Base-by-base conservation (phyloP, 1,139 yeast species). In the Yamadazyma kanchanaburiensis region DNA sequence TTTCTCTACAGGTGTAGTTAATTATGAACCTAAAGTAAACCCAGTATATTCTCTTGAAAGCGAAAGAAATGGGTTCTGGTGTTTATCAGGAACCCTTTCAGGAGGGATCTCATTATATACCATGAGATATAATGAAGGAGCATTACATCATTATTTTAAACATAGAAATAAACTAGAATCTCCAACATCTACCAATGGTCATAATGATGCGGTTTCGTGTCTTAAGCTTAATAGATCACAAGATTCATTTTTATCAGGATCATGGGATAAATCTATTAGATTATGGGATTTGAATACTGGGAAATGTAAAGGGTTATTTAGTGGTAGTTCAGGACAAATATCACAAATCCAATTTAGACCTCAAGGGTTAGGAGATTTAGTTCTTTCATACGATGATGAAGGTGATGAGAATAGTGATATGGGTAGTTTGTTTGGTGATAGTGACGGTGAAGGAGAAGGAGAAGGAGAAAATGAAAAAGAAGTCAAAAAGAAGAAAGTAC, bases 71-170 rank as follows among this genome's bases (percentile, higher is more conserved):
- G 88, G 94, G 2, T 64, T 79, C 30, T 91, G 96, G 94, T 64
- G 94, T 31, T 58, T 89, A 21, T 74, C 94, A 12, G 98, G 99
- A 0, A 66, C 88, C 15, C 67, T 76, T 22, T 67, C 80, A 15
- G 99, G 99, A 18, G 96, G 96, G 0, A 86, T 94, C 22, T 72
- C 89, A 1, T 53, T 91, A 32, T 95, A 88, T 51, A 79, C 94
- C 1, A 76, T 87, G 49, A 66, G 95, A 32, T 82, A 86, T 46
- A 77, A 74, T 49, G 97, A 89, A 57, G 98, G 98, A 4, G 58
- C 71, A 14, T 76, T 85, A 11, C 83, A 82, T 30, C 87, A 88
- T 46, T 85, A 86, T 51, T 80, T 91, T 53, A 62, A 63, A 33
- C 71, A 70, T 28, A 55, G 58, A 3, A 40, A 42, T 11, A 49